phyloP scores from a whole-genome alignment of 2,329 filamentous ascomycete genomes.

The Cercospora berteroae region DNA sequence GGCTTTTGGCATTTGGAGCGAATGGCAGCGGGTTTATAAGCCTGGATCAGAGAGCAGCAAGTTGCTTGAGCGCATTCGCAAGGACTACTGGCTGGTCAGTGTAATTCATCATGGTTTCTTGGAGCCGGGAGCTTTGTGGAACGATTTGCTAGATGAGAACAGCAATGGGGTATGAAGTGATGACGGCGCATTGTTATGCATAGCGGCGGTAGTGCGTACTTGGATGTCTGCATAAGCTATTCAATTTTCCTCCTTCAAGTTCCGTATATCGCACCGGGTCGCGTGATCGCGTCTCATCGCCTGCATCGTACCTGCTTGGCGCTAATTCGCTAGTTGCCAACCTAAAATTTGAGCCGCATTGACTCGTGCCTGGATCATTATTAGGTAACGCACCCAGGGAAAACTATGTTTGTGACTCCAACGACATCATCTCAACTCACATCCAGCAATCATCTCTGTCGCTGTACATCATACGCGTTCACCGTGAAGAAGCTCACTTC shows the following conservation, averaged over 20 bases:
- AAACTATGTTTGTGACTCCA: neutral
- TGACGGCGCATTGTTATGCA: neutral
- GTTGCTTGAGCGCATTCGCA: slow-evolving; percentile 65
- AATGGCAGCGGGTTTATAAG: slow-evolving; percentile 90
- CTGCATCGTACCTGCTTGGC: slow-evolving; percentile 4
- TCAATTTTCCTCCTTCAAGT: neutral
- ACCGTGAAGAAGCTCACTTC: neutral
- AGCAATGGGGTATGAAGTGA: slow-evolving; percentile 4
- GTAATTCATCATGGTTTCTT: slow-evolving; percentile 79
- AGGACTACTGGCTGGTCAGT: slow-evolving; percentile 85
- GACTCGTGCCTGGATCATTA: neutral
- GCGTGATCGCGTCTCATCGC: neutral
- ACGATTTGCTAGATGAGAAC: slow-evolving; percentile 35
- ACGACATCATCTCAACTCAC: neutral
- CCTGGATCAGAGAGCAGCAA: slow-evolving; percentile 67
- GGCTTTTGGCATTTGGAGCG: slow-evolving; percentile 90
- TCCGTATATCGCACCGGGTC: neutral
- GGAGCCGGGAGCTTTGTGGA: slow-evolving; percentile 69
- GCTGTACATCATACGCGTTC: neutral
- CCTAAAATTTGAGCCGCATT: slow-evolving; percentile 3
- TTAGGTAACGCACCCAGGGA: slow-evolving; percentile 1
- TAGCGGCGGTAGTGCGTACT: neutral
- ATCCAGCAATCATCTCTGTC: neutral
- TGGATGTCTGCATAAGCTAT: neutral
- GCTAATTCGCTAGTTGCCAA: neutral